Base-by-base conservation (phyloP, 768 basidiomycete genomes). In the Rhizopogon salebrosus region DNA sequence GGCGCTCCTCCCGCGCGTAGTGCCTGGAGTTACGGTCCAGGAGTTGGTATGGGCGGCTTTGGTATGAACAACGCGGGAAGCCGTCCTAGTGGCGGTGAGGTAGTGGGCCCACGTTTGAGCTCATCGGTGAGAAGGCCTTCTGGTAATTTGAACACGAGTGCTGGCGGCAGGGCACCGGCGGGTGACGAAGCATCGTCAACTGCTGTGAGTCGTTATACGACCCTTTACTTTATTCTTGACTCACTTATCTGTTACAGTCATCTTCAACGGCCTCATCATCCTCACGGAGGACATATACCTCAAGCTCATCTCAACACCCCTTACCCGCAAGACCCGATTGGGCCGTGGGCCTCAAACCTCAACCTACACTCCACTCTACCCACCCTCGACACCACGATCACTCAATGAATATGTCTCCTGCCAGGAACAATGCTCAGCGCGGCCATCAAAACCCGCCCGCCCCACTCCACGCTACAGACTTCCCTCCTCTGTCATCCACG, bases 281-380 rank as follows among this genome's bases (percentile, higher is more conserved):
- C 1, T 92, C 90, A 36, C 79, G 85, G 36, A 79, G 82, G 57
- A 89, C 87, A 6, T 88, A 80, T 57, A 87, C 87, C 1, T 89
- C 89, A 31, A 80, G 79, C 1, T 75, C 85, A 5, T 89, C 89
- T 59, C 76, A 90, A 70, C 83, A 84, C 52, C 91, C 90, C 13
- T 75, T 93, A 36, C 91, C 91, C 3, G 72, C 89, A 2, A 78
- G 91, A 53, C 91, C 91, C 37, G 91, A 93, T 65, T 93, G 92
- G 91, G 90, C 91, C 16, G 87, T 92, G 4, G 89, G 89, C 14
- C 74, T 92, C 31, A 89, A 86, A 64, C 80, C 89, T 0, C 85
- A 89, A 54, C 83, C 85, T 26, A 87, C 82, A 11, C 67, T 87
- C 24, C 80, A 87, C 57, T 41, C 77, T 27, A 69, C 77, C 1